Evolutionary conservation across 768 basidiomycete species (phyloP), one percentile per base, ranked within the genome.

Genomic region (Amanita thiersii): DNA sequence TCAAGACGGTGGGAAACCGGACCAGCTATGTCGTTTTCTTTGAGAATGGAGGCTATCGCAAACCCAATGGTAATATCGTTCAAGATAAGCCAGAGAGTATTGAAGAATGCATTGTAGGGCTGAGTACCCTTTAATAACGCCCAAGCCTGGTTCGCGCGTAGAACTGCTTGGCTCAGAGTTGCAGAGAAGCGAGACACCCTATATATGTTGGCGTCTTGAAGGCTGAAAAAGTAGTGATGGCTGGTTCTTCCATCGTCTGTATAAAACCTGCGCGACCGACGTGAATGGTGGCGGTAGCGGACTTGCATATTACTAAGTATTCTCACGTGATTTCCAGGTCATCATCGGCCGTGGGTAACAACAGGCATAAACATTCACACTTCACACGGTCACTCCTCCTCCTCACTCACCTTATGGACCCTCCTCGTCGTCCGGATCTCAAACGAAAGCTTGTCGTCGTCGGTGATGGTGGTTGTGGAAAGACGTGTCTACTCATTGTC

Each of bases 401-500:
- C 3, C n/a, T n/a, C 20, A 17, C 3, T 14, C 23, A 9, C 18
- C 23, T 21, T 17, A 43, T 43, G 42, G 52, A 26, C 38, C 14
- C 23, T 45, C 43, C 20, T 49, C 69, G 77, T 47, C 65, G 81
- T 56, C 88, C 88, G 44, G 88, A 90, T 56, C 55, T 83, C 47
- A 91, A 91, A 68, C 77, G 79, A 54, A 91, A 91, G 59, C 74
- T 91, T 30, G 88, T 91, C 39, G 88, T 91, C 33, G 86, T 89
- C 25, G 86, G 85, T 46, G 88, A 90, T 59, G 87, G 87, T 62
- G 84, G 86, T 46, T 88, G 86, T 56, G 86, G 86, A 55, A 89
- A 94, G 77, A 96, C 92, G 35, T 94, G 92, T 73, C 72, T 94
- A 46, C 77, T 96, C 52, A 96, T 96, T 54, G 91, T 93, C 26